Conservation (phyloP, 345 rosid species). For the Populus davidiana region DNA sequence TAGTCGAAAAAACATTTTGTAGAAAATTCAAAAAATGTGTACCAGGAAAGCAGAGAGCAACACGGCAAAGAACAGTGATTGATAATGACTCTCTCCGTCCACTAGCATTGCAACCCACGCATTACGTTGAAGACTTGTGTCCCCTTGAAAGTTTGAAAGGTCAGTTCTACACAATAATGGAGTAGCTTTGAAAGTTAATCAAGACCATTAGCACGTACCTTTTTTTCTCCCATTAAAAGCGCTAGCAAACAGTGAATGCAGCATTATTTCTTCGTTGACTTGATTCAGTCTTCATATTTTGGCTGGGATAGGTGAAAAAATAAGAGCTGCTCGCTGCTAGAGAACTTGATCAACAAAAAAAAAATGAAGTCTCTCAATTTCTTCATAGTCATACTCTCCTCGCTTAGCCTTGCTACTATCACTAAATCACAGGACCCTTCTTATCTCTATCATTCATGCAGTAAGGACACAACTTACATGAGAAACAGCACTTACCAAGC, state of each 20-base stretch:
- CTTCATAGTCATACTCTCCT: background rate
- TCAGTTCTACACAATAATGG: too few species aligned
- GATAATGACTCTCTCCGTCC: background rate
- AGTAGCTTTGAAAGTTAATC: too few species aligned
- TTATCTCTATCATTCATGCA: background rate
- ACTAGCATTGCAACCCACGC: background rate
- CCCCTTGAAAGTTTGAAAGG: too few species aligned
- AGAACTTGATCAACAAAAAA: background rate
- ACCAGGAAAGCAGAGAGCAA: background rate
- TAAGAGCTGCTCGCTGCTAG: background rate
- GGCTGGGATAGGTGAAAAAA: too few species aligned
- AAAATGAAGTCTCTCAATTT: background rate
- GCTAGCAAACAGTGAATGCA: too few species aligned
- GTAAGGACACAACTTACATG: background rate
- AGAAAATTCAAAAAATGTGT: too few species aligned
- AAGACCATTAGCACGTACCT: too few species aligned
- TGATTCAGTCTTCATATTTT: background rate
- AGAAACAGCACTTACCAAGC: constrained; percentile 5
- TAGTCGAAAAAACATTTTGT: too few species aligned
- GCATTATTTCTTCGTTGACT: too few species aligned
- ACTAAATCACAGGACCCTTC: constrained; percentile 4
- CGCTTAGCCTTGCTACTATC: background rate
- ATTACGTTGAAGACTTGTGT: too few species aligned
- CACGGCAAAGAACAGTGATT: background rate
- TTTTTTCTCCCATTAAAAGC: too few species aligned